Conservation (phyloP, 495 filamentous ascomycete species). For the Trichoderma virens region DNA sequence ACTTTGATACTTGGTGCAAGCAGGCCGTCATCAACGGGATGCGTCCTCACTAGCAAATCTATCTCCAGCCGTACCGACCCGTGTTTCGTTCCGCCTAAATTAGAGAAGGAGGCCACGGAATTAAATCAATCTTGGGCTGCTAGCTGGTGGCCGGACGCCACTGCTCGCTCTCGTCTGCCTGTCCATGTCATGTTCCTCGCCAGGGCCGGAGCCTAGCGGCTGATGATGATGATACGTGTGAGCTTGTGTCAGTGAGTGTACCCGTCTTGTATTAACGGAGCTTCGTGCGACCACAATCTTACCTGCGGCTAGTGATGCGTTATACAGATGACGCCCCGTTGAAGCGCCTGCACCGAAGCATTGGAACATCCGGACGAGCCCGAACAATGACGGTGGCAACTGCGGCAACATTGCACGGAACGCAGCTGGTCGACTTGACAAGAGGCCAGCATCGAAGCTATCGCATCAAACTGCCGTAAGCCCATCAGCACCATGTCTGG, state of each 20-base stretch:
- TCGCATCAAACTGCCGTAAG: not conserved
- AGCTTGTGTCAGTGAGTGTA: too few relatives aligned
- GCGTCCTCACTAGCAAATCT: too few relatives aligned
- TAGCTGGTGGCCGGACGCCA: too few relatives aligned
- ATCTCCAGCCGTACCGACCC: too few relatives aligned
- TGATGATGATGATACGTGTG: not conserved
- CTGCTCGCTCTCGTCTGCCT: not conserved
- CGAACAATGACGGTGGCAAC: not conserved
- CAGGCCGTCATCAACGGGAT: too few relatives aligned
- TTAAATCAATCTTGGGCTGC: too few relatives aligned
- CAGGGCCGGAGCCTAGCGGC: not conserved
- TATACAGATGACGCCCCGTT: not conserved
- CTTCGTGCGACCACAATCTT: not conserved
- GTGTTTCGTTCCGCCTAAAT: too few relatives aligned
- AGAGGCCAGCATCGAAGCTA: not conserved
- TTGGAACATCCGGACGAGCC: not conserved
- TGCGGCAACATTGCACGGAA: not conserved
- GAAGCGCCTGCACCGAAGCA: not conserved
- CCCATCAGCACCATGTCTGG: slow-evolving; percentile 5
- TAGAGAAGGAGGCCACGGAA: too few relatives aligned
- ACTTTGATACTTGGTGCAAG: too few relatives aligned
- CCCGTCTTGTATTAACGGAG: too few relatives aligned
- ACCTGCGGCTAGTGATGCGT: not conserved
- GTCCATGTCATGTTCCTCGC: not conserved
- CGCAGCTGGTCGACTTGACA: not conserved